phyloP scores from a whole-genome alignment of 768 basidiomycete species.

The Macrolepiota fuliginosa region DNA sequence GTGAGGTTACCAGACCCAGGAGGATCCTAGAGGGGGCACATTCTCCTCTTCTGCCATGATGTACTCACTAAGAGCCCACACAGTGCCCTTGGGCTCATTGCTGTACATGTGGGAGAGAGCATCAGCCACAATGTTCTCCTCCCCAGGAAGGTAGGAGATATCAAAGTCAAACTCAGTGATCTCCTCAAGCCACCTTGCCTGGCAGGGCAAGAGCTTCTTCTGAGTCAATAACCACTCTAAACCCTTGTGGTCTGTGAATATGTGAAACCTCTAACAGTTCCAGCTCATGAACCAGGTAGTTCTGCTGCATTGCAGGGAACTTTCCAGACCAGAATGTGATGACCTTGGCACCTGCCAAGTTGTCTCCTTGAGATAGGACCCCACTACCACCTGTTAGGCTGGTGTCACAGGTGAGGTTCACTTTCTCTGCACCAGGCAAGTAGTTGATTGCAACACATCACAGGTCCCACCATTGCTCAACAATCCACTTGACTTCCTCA shows the following conservation, averaged over 20 bases:
- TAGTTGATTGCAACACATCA: conserved; percentile 18
- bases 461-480: conserved; percentile 14
- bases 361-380: conserved; percentile 21
- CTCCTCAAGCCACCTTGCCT: conserved; percentile 32
- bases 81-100: conserved; percentile 11
- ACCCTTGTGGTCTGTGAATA: conserved; percentile 28
- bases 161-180: conserved; percentile 20
- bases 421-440: conserved; percentile 11
- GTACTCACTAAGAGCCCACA: conserved; percentile 5
- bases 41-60: not conserved
- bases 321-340: conserved; percentile 28
- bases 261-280: conserved; percentile 29
- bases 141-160: conserved; percentile 6
- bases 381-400: conserved; percentile 24
- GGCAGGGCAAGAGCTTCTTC: conserved; percentile 26
- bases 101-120: conserved; percentile 28
- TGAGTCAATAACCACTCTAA: conserved; percentile 26
- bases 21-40: not conserved
- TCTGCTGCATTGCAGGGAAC: conserved; percentile 24
- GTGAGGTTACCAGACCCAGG: not conserved
- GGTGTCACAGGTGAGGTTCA: conserved; percentile 27
- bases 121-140: not conserved
- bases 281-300: conserved; percentile 30
- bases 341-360: conserved; percentile 26
- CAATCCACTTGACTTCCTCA: conserved; percentile 25